Percentiles rank a stretch among this genome's conserved stretches.
These are phyloP conservation scores for Centaurea solstitialis DNA, from an alignment of 129 eudicot genomes.

Conservation along the genomic window DNA sequence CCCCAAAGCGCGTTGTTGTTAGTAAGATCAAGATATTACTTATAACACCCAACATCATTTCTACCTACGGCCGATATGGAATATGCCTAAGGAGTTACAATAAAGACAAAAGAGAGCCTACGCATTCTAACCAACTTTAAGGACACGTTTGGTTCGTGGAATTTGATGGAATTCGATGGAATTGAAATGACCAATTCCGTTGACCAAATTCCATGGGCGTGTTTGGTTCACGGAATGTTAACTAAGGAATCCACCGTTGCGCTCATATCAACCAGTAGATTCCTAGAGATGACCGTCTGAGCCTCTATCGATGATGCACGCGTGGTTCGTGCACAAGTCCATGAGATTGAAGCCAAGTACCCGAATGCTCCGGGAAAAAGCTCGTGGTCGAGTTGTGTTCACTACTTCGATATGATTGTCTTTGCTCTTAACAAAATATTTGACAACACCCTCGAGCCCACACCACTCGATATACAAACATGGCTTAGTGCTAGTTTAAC, in stretches of 20 bases:
- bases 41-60: too few species aligned
- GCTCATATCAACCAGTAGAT: neutral
- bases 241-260: neutral
- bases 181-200: too few species aligned
- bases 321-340: constrained; percentile 2
- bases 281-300: constrained; percentile 12
- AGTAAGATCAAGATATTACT: too few species aligned
- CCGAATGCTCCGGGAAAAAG: constrained; percentile 28
- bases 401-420: constrained; percentile 21
- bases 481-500: constrained; percentile 32
- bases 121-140: too few species aligned
- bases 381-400: constrained; percentile 32
- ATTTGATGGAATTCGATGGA: too few species aligned
- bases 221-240: too few species aligned
- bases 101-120: too few species aligned
- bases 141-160: too few species aligned
- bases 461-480: constrained; percentile 21
- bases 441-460: constrained; percentile 11
- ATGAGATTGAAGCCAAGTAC: constrained; percentile 15
- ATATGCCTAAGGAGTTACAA: too few species aligned
- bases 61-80: too few species aligned
- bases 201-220: too few species aligned
- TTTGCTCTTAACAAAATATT: constrained; percentile 22
- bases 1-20: too few species aligned
- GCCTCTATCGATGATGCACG: constrained; percentile 16